Percentiles rank a stretch among this genome's conserved stretches.
These are phyloP conservation scores for Garcia nutans DNA, from an alignment of 345 rosid genomes.

Conservation along the genomic window DNA sequence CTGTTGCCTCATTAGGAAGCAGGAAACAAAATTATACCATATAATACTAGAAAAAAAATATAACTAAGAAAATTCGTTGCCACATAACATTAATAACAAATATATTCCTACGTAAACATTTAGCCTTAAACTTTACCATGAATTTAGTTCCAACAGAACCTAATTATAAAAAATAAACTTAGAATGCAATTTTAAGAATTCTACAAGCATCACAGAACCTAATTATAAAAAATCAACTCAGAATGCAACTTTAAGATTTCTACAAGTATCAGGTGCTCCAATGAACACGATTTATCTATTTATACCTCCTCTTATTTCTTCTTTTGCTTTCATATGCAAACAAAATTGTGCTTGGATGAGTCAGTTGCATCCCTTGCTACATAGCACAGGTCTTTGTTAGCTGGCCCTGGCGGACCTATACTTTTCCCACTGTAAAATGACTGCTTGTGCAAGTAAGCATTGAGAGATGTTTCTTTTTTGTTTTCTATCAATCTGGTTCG, in stretches of 20 bases:
- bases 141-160: background rate
- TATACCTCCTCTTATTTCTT: background rate
- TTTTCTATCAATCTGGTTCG: background rate
- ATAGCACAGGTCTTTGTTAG: background rate
- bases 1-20: background rate
- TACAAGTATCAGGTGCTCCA: background rate
- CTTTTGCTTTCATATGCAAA: background rate
- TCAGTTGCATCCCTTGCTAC: background rate
- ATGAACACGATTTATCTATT: background rate
- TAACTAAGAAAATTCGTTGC: background rate
- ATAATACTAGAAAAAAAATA: background rate
- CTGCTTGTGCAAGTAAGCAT: background rate
- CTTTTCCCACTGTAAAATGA: background rate
- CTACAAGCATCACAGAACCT: background rate
- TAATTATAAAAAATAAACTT: background rate
- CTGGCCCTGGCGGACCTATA: background rate
- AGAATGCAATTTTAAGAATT: background rate
- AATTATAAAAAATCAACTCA: background rate
- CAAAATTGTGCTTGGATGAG: background rate
- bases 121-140: background rate
- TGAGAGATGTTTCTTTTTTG: background rate
- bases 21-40: conserved; percentile 1
- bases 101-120: background rate
- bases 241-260: background rate
- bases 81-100: background rate